Conservation (phyloP, 805 yeast species). For the Metahyphopichia silvanorum region DNA sequence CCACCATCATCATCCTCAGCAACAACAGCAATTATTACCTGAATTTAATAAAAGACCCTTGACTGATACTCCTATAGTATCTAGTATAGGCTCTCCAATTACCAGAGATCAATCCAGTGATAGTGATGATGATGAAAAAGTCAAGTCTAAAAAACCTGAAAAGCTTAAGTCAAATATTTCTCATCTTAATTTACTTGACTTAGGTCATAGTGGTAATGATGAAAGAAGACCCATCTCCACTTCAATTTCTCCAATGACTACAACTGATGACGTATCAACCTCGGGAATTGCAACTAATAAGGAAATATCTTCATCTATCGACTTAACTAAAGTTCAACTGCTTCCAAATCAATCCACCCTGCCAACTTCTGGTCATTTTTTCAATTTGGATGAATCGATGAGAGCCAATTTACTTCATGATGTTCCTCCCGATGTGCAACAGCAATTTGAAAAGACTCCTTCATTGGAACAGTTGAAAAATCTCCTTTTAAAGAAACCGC, state of each 20-base stretch:
- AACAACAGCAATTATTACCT: slow-evolving; percentile 31
- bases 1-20: not conserved
- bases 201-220: slow-evolving; percentile 15
- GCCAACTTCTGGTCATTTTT: slow-evolving; percentile 1
- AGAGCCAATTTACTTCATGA: slow-evolving; percentile 30
- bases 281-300: not conserved
- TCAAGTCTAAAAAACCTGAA: slow-evolving; percentile 10
- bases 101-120: slow-evolving; percentile 27
- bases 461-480: slow-evolving; percentile 37
- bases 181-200: slow-evolving; percentile 36
- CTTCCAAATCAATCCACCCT: not conserved
- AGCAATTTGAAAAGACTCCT: slow-evolving; percentile 38
- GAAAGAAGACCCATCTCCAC: slow-evolving; percentile 7
- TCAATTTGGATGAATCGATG: slow-evolving; percentile 11
- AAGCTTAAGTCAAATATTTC: slow-evolving; percentile 28
- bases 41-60: slow-evolving; percentile 69
- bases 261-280: slow-evolving; percentile 1
- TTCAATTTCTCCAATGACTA: slow-evolving; percentile 19
- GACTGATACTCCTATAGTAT: slow-evolving; percentile 70
- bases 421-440: slow-evolving; percentile 31
- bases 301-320: not conserved
- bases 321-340: not conserved
- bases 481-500: slow-evolving; percentile 32
- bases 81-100: slow-evolving; percentile 54
- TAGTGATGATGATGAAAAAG: slow-evolving; percentile 15